Percentiles rank a stretch among this genome's conserved stretches.
phyloP scores from a whole-genome alignment of 2,329 filamentous ascomycete species.

The Furcasterigmium furcatum region DNA sequence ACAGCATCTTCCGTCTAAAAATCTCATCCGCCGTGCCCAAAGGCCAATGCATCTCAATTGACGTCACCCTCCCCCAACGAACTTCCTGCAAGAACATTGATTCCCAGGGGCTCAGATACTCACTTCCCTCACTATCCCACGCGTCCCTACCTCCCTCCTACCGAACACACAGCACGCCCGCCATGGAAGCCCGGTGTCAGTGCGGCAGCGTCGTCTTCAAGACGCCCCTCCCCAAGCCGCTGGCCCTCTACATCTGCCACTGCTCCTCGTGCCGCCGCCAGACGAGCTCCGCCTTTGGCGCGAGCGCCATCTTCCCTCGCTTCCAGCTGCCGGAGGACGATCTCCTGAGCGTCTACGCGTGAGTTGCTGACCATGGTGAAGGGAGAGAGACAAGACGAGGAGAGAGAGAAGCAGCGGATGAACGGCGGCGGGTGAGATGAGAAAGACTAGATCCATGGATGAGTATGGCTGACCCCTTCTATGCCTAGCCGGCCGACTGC shows the following conservation, averaged over 20 bases:
- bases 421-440: background rate
- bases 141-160: no score
- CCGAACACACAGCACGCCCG: background rate
- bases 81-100: background rate
- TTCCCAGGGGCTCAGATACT: background rate
- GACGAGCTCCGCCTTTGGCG: constrained; percentile 64
- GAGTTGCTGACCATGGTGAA: constrained; percentile 19
- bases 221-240: constrained; percentile 55
- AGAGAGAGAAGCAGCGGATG: background rate
- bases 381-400: background rate
- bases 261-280: constrained; percentile 65
- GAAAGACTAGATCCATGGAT: background rate
- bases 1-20: no score
- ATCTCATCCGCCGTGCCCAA: no score
- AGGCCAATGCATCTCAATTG: no score
- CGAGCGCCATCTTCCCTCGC: constrained; percentile 67
- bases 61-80: background rate
- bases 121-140: no score
- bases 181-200: constrained; percentile 60
- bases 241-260: constrained; percentile 70
- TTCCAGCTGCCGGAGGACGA: constrained; percentile 53
- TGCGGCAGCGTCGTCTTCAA: constrained; percentile 62
- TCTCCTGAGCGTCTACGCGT: constrained; percentile 53
- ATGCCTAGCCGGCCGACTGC: constrained; percentile 56
- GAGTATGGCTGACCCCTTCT: no score